Percentiles rank a stretch among this genome's conserved stretches.
phyloP scores from a whole-genome alignment of 2,329 filamentous ascomycete species.

The Cladosporium sp. region DNA sequence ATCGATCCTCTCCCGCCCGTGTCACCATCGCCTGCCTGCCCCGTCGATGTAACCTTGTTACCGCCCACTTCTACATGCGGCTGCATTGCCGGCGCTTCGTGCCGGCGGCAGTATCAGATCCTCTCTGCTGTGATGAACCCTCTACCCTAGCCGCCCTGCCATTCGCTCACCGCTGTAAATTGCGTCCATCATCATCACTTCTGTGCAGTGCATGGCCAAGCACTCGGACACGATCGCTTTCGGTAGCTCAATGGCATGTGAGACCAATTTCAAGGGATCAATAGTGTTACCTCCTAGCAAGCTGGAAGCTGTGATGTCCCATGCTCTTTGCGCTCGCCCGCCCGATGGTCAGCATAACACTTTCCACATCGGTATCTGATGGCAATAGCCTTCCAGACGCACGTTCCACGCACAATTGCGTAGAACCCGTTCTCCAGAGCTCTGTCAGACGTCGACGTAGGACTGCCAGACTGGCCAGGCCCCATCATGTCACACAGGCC shows the following conservation, averaged over 20 bases:
- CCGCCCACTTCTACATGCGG: background rate
- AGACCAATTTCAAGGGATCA: no score
- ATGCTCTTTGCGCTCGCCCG: no score
- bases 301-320: no score
- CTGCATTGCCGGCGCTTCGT: background rate
- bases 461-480: background rate
- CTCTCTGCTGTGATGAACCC: background rate
- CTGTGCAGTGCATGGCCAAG: background rate
- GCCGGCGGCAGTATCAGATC: conserved; percentile 1
- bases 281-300: no score
- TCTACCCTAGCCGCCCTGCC: background rate
- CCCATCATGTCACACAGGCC: background rate
- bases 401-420: no score
- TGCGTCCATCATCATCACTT: background rate
- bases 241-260: no score
- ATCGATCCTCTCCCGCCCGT: background rate
- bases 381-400: no score
- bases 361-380: no score
- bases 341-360: no score
- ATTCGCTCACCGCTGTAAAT: conserved; percentile 4
- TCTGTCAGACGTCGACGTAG: background rate
- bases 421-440: no score
- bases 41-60: background rate
- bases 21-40: background rate
- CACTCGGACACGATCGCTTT: background rate